Conservation (phyloP, 176 grass and related monocot species). For the Phragmites australis region DNA sequence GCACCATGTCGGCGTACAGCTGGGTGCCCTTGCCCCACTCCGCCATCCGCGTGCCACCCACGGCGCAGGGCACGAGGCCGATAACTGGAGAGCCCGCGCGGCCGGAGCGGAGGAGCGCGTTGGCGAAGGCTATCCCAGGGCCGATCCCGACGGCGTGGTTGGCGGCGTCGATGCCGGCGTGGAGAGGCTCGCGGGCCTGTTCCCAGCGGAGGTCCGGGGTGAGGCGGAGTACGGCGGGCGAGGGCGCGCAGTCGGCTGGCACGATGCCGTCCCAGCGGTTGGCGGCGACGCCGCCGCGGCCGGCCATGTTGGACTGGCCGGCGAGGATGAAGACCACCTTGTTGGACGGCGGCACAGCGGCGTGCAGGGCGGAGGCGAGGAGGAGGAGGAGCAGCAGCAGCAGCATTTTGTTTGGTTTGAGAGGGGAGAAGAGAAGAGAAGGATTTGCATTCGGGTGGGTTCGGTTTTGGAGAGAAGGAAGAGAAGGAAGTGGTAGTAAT, state of each 20-base stretch:
- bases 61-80: slow-evolving; percentile 77
- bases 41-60: slow-evolving; percentile 69
- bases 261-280: slow-evolving; percentile 61
- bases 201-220: slow-evolving; percentile 54
- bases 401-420: not conserved
- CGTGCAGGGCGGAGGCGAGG: not conserved
- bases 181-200: slow-evolving; percentile 67
- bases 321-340: slow-evolving; percentile 78
- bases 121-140: slow-evolving; percentile 75
- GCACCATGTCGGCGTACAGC: slow-evolving; percentile 59
- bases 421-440: not conserved
- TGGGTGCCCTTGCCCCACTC: slow-evolving; percentile 58
- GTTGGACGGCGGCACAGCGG: slow-evolving; percentile 29
- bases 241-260: slow-evolving; percentile 47
- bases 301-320: slow-evolving; percentile 91
- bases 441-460: too few relatives aligned
- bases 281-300: slow-evolving; percentile 60
- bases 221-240: slow-evolving; percentile 54
- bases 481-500: too few relatives aligned
- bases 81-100: not conserved
- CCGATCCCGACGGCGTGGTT: slow-evolving; percentile 73
- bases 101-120: slow-evolving; percentile 48
- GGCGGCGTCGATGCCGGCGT: slow-evolving; percentile 74
- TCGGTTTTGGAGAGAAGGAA: too few relatives aligned
- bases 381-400: not conserved